Base-by-base conservation (phyloP, 768 basidiomycete genomes). In the Naganishia antarctica region DNA sequence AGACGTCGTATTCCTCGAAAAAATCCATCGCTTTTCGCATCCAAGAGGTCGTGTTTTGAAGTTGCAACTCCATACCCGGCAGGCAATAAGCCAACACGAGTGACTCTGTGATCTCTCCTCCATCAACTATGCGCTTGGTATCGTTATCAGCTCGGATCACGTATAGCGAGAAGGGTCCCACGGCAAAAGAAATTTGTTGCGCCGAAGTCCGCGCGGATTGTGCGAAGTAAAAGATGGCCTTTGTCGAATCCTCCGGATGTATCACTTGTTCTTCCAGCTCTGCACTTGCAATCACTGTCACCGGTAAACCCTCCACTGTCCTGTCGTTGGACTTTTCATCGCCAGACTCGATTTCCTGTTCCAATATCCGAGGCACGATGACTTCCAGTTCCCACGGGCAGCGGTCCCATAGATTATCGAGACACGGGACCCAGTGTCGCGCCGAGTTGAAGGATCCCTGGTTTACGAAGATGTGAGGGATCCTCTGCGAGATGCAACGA, bases 351-450 rank as follows among this genome's bases (percentile, higher is more conserved):
- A 29, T 12, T 46, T 58, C 66, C 44, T 67, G 66, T 21, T 65
- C 60, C 60, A 74, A 68, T 31, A 70, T 67, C 29, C 77, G 68
- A 53, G 93, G 92, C 34, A 96, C 93, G 57, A 96, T 85, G 76
- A 96, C 90, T 77, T 97, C 91, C 63, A 98, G 88, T 72, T 99
- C 96, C 96, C 96, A 99, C 7, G 94, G 93, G 70, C 90, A 96
- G 71, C 90, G 87, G 78, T 96, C 93, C 90, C 91, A 94, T 23
- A 91, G 78, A 70, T 85, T 89, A 76, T 99, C 96, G 21, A 97
- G 78, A 71, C 96, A 99, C 15, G 96, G 96, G n/a, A 97, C 87
- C 96, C 96, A 99, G 71, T 90, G 92, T 72, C 96, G 82, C n/a
- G 94, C 92, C 18, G 90, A 83, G 73, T 93, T 90, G 6, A 91